These are phyloP conservation scores for Jatropha multifida DNA, from an alignment of 441 rosid species.

Conservation along the genomic window DNA sequence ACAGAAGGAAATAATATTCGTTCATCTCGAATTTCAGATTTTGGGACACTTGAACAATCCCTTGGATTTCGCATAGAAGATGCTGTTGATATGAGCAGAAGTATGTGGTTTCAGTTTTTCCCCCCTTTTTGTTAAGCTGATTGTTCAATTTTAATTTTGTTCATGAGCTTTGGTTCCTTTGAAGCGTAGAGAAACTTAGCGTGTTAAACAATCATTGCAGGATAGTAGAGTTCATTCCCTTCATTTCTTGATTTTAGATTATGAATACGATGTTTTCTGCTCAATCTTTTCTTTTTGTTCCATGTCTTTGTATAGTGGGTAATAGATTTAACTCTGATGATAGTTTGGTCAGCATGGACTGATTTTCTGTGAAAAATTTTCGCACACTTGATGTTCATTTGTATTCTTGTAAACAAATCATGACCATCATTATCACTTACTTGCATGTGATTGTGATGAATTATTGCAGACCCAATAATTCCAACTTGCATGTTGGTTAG, in stretches of 20 bases:
- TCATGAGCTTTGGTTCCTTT: background rate
- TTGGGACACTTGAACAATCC: constrained; percentile 50
- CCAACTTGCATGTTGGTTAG: background rate
- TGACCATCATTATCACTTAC: background rate
- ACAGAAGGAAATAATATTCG: constrained; percentile 41
- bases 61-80: constrained; percentile 53
- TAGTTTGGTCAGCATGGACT: constrained; percentile 2
- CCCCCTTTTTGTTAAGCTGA: constrained; percentile 1
- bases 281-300: background rate
- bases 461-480: background rate
- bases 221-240: background rate
- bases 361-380: background rate
- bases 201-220: constrained; percentile 5
- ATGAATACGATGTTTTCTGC: background rate
- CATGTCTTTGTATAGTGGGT: background rate
- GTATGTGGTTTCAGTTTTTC: constrained; percentile 32
- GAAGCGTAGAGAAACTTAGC: background rate
- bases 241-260: background rate
- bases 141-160: background rate
- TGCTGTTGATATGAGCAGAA: constrained; percentile 52
- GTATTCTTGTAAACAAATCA: background rate
- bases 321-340: background rate
- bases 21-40: constrained; percentile 45
- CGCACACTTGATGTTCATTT: background rate
- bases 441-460: background rate